phyloP scores from a whole-genome alignment of 1,284 basidiomycete genomes.

The Cutaneotrichosporon sp. region DNA sequence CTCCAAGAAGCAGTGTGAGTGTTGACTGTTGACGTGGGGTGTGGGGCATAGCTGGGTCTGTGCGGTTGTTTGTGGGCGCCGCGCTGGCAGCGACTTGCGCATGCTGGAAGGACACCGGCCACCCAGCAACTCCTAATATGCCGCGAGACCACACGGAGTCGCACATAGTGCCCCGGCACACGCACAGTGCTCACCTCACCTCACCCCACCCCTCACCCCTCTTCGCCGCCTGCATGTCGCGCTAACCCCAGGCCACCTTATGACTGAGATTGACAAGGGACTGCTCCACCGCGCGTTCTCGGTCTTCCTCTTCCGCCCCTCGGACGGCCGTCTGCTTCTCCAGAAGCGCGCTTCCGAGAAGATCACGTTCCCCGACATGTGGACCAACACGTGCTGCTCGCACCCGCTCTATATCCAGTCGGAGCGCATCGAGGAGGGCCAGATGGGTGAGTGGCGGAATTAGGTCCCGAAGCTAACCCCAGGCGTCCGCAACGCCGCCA shows the following conservation, averaged over 20 bases:
- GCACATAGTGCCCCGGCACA: too few relatives aligned
- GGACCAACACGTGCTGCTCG: slow-evolving; percentile 99
- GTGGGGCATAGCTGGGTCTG: not conserved
- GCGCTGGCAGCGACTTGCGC: not conserved
- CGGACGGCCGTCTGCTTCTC: slow-evolving; percentile 89
- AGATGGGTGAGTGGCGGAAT: slow-evolving; percentile 48
- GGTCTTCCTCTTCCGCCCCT: slow-evolving; percentile 93
- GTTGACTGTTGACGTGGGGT: too few relatives aligned
- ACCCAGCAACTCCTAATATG: not conserved
- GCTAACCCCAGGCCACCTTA: slow-evolving; percentile 75
- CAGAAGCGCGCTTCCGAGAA: slow-evolving; percentile 96
- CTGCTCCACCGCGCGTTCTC: slow-evolving; percentile 98
- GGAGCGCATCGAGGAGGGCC: slow-evolving; percentile 76
- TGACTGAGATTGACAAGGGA: slow-evolving; percentile 95
- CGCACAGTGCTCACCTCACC: not conserved
- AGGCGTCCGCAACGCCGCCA: slow-evolving; percentile 77
- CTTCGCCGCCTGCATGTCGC: not conserved
- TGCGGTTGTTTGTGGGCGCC: not conserved
- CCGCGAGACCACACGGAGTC: not conserved
- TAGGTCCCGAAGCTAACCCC: slow-evolving; percentile 24
- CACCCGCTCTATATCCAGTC: slow-evolving; percentile 77
- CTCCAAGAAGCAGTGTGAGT: slow-evolving; percentile 95
- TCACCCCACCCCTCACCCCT: not conserved
- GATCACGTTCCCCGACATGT: slow-evolving; percentile 99
- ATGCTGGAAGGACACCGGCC: too few relatives aligned